Evolutionary conservation across 371 early-diverging fungal species (phyloP), one percentile per base, ranked within the genome.

Genomic region (Amoeboaphelidium occidentale): DNA sequence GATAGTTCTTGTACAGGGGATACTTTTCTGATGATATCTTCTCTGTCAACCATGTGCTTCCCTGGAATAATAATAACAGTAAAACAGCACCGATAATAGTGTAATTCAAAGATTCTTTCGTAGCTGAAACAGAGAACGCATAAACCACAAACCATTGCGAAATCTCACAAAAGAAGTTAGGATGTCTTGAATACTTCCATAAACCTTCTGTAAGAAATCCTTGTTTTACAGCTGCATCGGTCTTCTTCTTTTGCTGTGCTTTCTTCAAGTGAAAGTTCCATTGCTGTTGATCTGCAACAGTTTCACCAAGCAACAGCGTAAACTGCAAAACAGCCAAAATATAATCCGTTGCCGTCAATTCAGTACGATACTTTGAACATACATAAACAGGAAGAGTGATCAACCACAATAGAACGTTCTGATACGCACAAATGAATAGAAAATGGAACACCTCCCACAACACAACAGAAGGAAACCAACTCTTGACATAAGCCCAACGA

Each of bases 81-180:
- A 61, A 25, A 2, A 68, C 24, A 0, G 75, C 58, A 0, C 81
- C 87, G 25, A 55, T 53, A 21, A 72, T 55, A 1, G 72, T 63
- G 63, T 75, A 78, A 51, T 76, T 77, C 42, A 69, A 23, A 51
- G 53, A 70, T 0, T 50, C 48, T n/a, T 48, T 48, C 12, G 53
- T 47, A 3, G 52, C 52, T 1, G 66, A 59, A 2, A 77, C 61
- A 2, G 75, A 72, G 51, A 74, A 84, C 23, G 75, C 45, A 32
- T 75, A 73, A 22, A 83, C 50, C 2, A 60, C 52, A 62, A 69
- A 67, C 79, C 81, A 81, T 47, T 75, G 63, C 13, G 59, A 50
- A 50, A 71, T 67, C 53, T 88, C 88, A 51, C 73, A 74, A 55
- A 81, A 74, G 58, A 79, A 80, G 60, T 87, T 86, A 46, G 85